These are phyloP conservation scores for Xylariaceae sp. DNA, from an alignment of 2,329 filamentous ascomycete species.

Conservation along the genomic window DNA sequence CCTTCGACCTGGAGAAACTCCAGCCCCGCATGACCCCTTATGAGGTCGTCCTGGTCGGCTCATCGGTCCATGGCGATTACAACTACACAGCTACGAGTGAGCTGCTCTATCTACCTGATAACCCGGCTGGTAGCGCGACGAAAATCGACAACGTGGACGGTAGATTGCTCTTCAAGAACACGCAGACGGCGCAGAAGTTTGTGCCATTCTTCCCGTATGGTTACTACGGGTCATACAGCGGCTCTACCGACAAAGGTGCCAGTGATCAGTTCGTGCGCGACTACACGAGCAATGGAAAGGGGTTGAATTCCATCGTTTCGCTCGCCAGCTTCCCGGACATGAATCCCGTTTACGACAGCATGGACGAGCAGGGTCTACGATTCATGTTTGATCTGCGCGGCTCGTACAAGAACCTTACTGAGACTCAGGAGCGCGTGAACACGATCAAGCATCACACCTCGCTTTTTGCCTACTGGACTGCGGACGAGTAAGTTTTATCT, in stretches of 20 bases:
- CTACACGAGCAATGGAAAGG: slow-evolving; percentile 34
- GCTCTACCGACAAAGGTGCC: slow-evolving; percentile 25
- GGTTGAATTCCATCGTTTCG: slow-evolving; percentile 43
- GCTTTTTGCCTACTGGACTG: slow-evolving; percentile 42
- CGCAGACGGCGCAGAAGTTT: slow-evolving; percentile 34
- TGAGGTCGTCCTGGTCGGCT: slow-evolving; percentile 36
- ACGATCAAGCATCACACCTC: slow-evolving; percentile 37
- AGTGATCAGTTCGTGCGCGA: slow-evolving; percentile 35
- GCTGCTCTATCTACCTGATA: slow-evolving; percentile 41
- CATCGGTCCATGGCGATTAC: slow-evolving; percentile 28
- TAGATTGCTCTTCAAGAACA: slow-evolving; percentile 38
- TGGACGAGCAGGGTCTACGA: slow-evolving; percentile 36
- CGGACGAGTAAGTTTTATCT: slow-evolving; percentile 39
- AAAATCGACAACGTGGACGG: slow-evolving; percentile 43
- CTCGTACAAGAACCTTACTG: slow-evolving; percentile 41
- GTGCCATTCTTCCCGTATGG: slow-evolving; percentile 41
- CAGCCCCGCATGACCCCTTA: slow-evolving; percentile 36
- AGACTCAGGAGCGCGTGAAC: slow-evolving; percentile 36
- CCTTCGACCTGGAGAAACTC: slow-evolving; percentile 36
- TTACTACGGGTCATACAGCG: slow-evolving; percentile 40
- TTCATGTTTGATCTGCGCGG: slow-evolving; percentile 44
- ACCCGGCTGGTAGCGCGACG: slow-evolving; percentile 39
- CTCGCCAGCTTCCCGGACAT: slow-evolving; percentile 38
- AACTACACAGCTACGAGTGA: slow-evolving; percentile 36
- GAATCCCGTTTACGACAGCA: slow-evolving; percentile 35